Conservation (phyloP, 1,284 basidiomycete genomes). For the Pholiota adiposa region DNA sequence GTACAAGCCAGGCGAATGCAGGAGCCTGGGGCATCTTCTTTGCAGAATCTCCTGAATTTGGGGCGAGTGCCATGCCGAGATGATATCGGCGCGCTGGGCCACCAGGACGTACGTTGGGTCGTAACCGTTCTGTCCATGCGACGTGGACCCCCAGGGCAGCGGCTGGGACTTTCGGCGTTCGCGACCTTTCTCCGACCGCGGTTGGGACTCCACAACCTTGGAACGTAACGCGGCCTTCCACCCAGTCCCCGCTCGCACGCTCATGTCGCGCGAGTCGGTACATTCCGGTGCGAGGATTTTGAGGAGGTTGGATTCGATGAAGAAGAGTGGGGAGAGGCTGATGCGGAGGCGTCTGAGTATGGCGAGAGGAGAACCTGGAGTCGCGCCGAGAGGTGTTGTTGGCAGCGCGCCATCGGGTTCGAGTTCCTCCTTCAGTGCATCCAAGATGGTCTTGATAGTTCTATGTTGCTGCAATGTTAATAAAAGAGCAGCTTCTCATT, state of each 20-base stretch:
- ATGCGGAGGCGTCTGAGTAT: slow-evolving; percentile 37
- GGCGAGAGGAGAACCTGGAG: slow-evolving; percentile 22
- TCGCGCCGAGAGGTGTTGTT: slow-evolving; percentile 30
- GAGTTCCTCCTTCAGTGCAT: slow-evolving; percentile 52
- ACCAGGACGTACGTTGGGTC: slow-evolving; percentile 56
- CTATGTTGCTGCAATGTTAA: slow-evolving; percentile 30
- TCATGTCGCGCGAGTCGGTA: slow-evolving; percentile 45
- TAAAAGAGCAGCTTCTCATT: background rate
- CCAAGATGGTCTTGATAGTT: slow-evolving; percentile 57
- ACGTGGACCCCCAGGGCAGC: background rate
- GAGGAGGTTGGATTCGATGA: slow-evolving; percentile 57
- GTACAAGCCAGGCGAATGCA: slow-evolving; percentile 69
- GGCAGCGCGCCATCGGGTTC: slow-evolving; percentile 31
- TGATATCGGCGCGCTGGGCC: slow-evolving; percentile 63
- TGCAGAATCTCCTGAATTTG: slow-evolving; percentile 54
- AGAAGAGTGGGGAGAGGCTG: slow-evolving; percentile 62
- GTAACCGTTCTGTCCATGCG: slow-evolving; percentile 8
- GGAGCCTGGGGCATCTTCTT: slow-evolving; percentile 51
- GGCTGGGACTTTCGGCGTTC: slow-evolving; percentile 33
- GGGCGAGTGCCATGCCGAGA: slow-evolving; percentile 61
- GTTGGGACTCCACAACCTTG: slow-evolving; percentile 12
- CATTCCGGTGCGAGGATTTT: slow-evolving; percentile 43
- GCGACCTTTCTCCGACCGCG: slow-evolving; percentile 4
- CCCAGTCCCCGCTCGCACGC: slow-evolving; percentile 58
- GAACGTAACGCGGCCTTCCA: slow-evolving; percentile 50